Conservation (phyloP, 1,139 yeast species). For the Wickerhamomyces sp. region DNA sequence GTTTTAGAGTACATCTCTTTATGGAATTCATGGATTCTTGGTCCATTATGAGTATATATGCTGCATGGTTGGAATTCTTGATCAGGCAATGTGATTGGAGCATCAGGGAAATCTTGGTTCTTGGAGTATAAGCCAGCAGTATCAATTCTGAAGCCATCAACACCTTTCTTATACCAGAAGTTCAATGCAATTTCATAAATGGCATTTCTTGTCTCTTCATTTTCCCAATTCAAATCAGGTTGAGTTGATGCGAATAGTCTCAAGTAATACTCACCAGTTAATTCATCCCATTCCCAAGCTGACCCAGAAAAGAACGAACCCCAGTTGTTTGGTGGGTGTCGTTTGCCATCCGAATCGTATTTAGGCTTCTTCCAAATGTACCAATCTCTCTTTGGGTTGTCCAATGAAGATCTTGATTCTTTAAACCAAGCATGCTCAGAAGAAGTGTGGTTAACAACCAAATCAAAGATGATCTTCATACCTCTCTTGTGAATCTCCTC, state of each 20-base stretch:
- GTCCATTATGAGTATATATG: constrained; percentile 37
- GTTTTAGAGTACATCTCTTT: constrained; percentile 44
- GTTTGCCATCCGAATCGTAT: constrained; percentile 40
- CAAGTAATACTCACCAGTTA: constrained; percentile 48
- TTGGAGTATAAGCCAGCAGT: constrained; percentile 50
- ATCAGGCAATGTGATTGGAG: constrained; percentile 40
- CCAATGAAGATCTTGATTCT: constrained; percentile 45
- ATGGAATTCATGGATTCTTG: constrained; percentile 53
- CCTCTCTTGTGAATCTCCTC: constrained; percentile 43
- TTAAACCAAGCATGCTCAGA: constrained; percentile 53
- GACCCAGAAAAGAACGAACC: constrained; percentile 44
- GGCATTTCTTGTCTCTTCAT: constrained; percentile 44
- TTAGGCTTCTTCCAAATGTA: constrained; percentile 51
- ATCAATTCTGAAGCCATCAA: constrained; percentile 57
- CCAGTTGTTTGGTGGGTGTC: constrained; percentile 58
- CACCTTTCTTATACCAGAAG: constrained; percentile 52
- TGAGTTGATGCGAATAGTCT: constrained; percentile 47
- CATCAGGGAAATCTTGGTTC: constrained; percentile 42
- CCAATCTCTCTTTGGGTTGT: constrained; percentile 57
- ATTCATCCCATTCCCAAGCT: constrained; percentile 53
- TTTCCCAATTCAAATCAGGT: constrained; percentile 61
- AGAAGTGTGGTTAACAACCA: constrained; percentile 57
- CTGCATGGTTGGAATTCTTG: constrained; percentile 37
- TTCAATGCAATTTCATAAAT: constrained; percentile 44
- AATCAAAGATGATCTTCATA: constrained; percentile 47